Conservation (phyloP, 192 early-diverging fungal genomes). For the Bifiguratus adelaidae region DNA sequence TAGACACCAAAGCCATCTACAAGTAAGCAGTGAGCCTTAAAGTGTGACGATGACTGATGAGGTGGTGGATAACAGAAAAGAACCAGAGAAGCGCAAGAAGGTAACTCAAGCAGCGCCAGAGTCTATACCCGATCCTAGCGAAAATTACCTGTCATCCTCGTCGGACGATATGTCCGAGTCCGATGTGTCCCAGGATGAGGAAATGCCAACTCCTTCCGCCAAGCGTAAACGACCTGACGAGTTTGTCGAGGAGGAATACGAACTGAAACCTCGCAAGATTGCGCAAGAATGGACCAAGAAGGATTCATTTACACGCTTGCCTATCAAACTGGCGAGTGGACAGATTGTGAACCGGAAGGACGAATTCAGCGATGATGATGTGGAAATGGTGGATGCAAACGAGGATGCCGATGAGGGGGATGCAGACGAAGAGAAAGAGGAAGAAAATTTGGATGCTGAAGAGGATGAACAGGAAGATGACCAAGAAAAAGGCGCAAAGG, state of each 20-base stretch:
- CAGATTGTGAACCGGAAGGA: constrained; percentile 28
- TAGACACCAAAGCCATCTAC: constrained; percentile 50
- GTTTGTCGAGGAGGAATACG: constrained; percentile 62
- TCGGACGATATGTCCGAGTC: constrained; percentile 38
- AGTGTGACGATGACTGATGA: background rate
- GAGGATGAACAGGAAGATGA: constrained; percentile 18
- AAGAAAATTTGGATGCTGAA: constrained; percentile 5
- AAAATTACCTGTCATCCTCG: constrained; percentile 22
- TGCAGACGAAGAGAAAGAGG: constrained; percentile 12
- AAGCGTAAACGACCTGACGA: constrained; percentile 42
- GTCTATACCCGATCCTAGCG: constrained; percentile 15
- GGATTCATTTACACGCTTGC: constrained; percentile 46
- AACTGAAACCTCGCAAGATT: constrained; percentile 37
- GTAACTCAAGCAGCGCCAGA: constrained; percentile 10
- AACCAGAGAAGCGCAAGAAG: constrained; percentile 20
- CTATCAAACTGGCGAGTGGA: constrained; percentile 58
- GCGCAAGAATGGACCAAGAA: constrained; percentile 42
- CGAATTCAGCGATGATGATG: constrained; percentile 15
- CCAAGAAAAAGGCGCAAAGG: constrained; percentile 26
- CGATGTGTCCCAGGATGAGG: constrained; percentile 23
- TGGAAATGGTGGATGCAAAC: background rate
- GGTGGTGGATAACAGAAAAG: background rate
- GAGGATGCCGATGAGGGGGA: constrained; percentile 13
- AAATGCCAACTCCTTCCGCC: constrained; percentile 6
- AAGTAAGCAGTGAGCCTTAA: constrained; percentile 29